Base-by-base conservation (phyloP, 2,329 filamentous ascomycete genomes). In the Aureobasidium melanogenum region DNA sequence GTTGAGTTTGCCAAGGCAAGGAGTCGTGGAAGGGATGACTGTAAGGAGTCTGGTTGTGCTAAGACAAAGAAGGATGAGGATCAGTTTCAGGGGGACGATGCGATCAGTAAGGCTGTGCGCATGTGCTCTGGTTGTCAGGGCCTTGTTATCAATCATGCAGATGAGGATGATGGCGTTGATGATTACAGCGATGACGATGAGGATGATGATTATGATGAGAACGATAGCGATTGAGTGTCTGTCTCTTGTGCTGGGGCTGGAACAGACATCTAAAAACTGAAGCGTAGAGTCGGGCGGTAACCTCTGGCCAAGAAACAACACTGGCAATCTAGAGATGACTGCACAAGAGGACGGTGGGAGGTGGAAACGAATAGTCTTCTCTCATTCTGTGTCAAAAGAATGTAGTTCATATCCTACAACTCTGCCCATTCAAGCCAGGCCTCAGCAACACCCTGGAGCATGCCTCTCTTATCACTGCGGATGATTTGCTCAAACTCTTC, bases 391-490 rank as follows among this genome's bases (percentile, higher is more conserved):
- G 34, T 8, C 3, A 14, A 32, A 50, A 34, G 46, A 51, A 51
- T 51, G 48, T 5, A 14, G n/a, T 17, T n/a, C 6, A 17, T 17
- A 26, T 19, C 30, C 47, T 22, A 84, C 70, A 86, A 83, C 71
- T 80, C 79, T 68, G 83, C 83, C 80, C 84, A 80, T 65, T 97
- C 92, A 73, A 97, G 89, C 93, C 93, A 97, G 68, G 85, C 89
- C 63, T 89, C 89, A 50, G 97, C 79, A 73, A 96, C 93, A 66
- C 89, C 88, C 64, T 92, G 79, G 58, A 87, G 77, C 69, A 85
- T 84, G 30, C 78, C 43, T 43, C 12, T 50, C 76, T 26, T 84
- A 83, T 61, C 64, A 48, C 85, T 81, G n/a, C 80, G 79, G 5
- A 94, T 90, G 54, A 87, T 86, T 41, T 78, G 77, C 68, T 89